Base-by-base conservation (phyloP, 345 rosid species). In the Syzygium jambos region DNA sequence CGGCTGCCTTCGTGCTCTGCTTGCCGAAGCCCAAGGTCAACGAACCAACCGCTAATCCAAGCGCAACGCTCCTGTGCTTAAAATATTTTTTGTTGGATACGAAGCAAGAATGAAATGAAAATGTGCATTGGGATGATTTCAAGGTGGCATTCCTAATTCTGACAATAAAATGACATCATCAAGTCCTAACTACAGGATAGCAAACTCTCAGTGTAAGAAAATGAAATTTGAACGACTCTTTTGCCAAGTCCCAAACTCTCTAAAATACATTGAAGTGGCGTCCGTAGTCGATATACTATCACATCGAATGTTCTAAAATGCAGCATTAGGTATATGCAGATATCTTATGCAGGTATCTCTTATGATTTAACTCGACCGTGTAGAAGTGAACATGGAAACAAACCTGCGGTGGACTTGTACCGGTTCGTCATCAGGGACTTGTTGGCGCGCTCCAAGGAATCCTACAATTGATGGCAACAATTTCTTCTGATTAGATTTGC, bases 1-100 rank as follows among this genome's bases (percentile, higher is more conserved):
- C 93, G 1, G 98, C 96, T 0, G 96, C 98, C 85, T 87, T 90
- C 9, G 96, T 96, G 15, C 84, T 89, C 53, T 85, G 57, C 12
- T 87, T 92, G 68, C 91, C 91, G 2, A 89, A 27, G 84, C 55
- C 93, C 93, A 92, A 91, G 53, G 97, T 93, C 86, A 94, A 43
- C 85, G 90, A 53, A 1, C 91, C 94, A 29, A 93, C 91, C 8
- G 78, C 89, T 90, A 95, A 86, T 7, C 96, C 92, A 88, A 95
- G 87, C 11, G 87, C 86, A 52, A 91, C 84, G 54, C 63, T 87
- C 93, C 96, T 92, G 91, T 91, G 88, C 41, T 27, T 27, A 10
- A 34, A 9, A 29, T 34, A 73, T 38, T 73, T 34, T 73, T 38
- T 9, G 49, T 73, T 19, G 80, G 38, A 73, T 12, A 73, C 13